Percentiles rank a stretch among this genome's conserved stretches.
These are phyloP conservation scores for Parsonsia alboflavescens DNA, from an alignment of 257 asterid genomes.

Conservation along the genomic window DNA sequence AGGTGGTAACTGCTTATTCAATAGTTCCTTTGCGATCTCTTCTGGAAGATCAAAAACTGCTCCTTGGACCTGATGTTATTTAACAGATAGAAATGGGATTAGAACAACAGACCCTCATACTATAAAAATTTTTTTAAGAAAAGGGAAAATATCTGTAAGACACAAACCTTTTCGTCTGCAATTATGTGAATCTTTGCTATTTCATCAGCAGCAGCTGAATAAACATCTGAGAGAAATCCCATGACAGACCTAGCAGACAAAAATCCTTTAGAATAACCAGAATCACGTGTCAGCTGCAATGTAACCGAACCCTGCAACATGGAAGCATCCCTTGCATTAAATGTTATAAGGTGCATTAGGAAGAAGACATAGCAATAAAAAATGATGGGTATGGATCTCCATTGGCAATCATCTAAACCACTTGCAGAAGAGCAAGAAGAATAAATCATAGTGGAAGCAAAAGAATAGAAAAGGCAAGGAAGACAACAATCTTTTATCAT, in stretches of 20 bases:
- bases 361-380: neutral
- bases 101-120: neutral
- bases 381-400: neutral
- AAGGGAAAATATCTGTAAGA: neutral
- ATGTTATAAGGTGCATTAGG: neutral
- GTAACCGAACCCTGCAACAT: constrained; percentile 71
- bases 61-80: constrained; percentile 60
- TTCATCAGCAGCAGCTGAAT: constrained; percentile 90
- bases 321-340: constrained; percentile 1
- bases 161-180: constrained; percentile 59
- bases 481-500: neutral
- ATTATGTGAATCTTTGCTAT: constrained; percentile 66
- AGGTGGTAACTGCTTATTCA: constrained; percentile 66
- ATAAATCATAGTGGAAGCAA: neutral
- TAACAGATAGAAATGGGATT: neutral
- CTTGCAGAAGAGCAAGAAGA: neutral
- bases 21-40: constrained; percentile 81
- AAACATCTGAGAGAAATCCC: constrained; percentile 83
- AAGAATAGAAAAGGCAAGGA: neutral
- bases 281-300: constrained; percentile 67
- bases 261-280: constrained; percentile 53
- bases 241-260: constrained; percentile 81
- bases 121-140: neutral
- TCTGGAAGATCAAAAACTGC: constrained; percentile 97
- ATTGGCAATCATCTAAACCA: neutral